A percentile compares a stretch with the other conserved stretches of the same genome.
Conservation (phyloP, 2,329 filamentous ascomycete species). For the Aspergillus terreus region DNA sequence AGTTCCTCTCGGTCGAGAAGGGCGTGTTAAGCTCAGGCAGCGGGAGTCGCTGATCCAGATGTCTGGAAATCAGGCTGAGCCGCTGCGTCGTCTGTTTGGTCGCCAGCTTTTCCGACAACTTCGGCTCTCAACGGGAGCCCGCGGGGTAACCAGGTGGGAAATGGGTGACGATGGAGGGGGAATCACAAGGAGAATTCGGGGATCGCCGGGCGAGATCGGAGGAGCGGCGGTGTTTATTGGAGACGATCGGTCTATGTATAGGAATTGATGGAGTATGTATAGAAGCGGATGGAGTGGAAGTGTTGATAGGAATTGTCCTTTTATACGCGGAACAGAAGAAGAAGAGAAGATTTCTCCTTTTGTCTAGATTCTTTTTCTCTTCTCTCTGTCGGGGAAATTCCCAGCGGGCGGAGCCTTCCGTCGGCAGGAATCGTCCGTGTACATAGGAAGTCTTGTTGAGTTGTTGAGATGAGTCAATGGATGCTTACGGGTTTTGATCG, state of each 20-base stretch:
- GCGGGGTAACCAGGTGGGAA: conserved; percentile 20
- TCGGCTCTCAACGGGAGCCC: conserved; percentile 32
- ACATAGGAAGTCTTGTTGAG: too few relatives aligned
- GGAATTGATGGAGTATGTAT: too few relatives aligned
- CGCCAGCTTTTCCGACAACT: conserved; percentile 44
- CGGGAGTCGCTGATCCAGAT: conserved; percentile 53
- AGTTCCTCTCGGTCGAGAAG: conserved; percentile 58
- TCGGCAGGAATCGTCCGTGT: background rate
- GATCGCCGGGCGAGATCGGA: conserved; percentile 19
- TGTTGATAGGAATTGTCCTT: too few relatives aligned
- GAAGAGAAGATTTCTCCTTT: too few relatives aligned
- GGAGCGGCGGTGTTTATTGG: background rate
- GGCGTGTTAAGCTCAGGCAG: conserved; percentile 60
- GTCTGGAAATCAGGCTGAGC: conserved; percentile 58
- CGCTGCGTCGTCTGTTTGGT: conserved; percentile 48
- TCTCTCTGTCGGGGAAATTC: background rate
- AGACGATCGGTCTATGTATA: too few relatives aligned
- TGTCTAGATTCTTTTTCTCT: background rate
- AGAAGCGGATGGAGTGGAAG: too few relatives aligned
- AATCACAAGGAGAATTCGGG: conserved; percentile 12
- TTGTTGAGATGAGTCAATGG: background rate
- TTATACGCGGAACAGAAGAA: too few relatives aligned
- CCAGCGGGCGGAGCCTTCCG: conserved; percentile 15
- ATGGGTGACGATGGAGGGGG: conserved; percentile 1
- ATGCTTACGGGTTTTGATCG: background rate